Evolutionary conservation across 108 stramenopile genomes (phyloP).

Genomic region (Cylindrotheca closterium): DNA sequence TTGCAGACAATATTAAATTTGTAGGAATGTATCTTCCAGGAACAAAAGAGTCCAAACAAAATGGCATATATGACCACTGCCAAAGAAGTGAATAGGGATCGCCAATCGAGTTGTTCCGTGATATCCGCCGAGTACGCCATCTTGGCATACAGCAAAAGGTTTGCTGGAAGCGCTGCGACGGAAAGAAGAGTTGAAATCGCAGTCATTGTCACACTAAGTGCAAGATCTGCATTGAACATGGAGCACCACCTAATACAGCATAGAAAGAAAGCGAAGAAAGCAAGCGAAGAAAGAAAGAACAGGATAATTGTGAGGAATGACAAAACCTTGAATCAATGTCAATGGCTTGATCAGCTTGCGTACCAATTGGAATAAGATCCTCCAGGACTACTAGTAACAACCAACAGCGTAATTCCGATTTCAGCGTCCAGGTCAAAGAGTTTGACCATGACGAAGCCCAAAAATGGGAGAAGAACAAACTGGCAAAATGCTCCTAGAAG

Average conservation of each 20-base stretch:
- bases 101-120: conserved; percentile 67
- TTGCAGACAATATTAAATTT: conserved; percentile 61
- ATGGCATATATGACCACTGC: conserved; percentile 78
- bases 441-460: conserved; percentile 75
- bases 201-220: conserved; percentile 88
- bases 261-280: no score
- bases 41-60: conserved; percentile 57
- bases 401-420: conserved; percentile 74
- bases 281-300: no score
- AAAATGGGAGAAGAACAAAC: conserved; percentile 79
- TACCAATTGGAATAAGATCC: conserved; percentile 86
- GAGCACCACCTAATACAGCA: conserved; percentile 59
- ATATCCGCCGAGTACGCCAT: conserved; percentile 61
- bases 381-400: conserved; percentile 84
- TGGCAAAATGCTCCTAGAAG: conserved; percentile 54
- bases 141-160: conserved; percentile 77
- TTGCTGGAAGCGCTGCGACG: conserved; percentile 69
- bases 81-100: conserved; percentile 60
- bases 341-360: no score
- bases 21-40: conserved; percentile 44
- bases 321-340: no score
- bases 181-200: conserved; percentile 77
- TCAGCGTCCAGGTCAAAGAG: conserved; percentile 39
- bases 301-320: no score
- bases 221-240: conserved; percentile 88